Percentiles rank a stretch among this genome's conserved stretches.
Evolutionary conservation across 352 stramenopile species (phyloP).

Genomic region (Pythium monospermum): DNA sequence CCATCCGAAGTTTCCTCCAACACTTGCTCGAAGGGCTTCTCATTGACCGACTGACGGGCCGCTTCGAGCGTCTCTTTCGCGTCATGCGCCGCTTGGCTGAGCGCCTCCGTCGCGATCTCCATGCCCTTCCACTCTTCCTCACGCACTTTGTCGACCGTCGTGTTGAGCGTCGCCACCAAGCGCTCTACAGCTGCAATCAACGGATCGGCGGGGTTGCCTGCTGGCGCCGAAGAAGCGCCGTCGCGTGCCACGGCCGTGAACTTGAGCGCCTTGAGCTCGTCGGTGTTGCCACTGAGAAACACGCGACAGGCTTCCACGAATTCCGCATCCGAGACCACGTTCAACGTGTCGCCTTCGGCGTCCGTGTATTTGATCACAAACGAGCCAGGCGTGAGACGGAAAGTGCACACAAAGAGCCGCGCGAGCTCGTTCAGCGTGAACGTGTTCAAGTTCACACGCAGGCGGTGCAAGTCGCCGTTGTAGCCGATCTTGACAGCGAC

Average conservation of each 20-base stretch:
- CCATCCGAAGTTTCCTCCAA: constrained; percentile 34
- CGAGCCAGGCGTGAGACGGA: constrained; percentile 33
- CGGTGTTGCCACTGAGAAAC: constrained; percentile 31
- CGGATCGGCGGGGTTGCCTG: constrained; percentile 24
- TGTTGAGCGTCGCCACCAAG: constrained; percentile 45
- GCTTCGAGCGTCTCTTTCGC: constrained; percentile 25
- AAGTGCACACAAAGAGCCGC: constrained; percentile 55
- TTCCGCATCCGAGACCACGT: constrained; percentile 60
- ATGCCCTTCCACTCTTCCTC: constrained; percentile 28
- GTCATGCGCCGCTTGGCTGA: constrained; percentile 24
- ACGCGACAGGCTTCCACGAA: constrained; percentile 54
- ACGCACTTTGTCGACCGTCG: constrained; percentile 52
- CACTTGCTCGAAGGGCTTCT: constrained; percentile 38
- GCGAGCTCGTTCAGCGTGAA: constrained; percentile 47
- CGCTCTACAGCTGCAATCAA: constrained; percentile 56
- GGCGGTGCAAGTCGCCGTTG: constrained; percentile 76
- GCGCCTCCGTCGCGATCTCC: constrained; percentile 19
- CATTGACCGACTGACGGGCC: constrained; percentile 31
- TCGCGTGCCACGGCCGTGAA: constrained; percentile 48
- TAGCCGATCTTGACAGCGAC: constrained; percentile 69
- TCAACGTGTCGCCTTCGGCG: constrained; percentile 52
- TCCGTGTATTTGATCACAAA: constrained; percentile 76
- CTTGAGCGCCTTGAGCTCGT: constrained; percentile 53
- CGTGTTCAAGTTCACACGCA: constrained; percentile 48
- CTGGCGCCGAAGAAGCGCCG: neutral